These are phyloP conservation scores for Conoideocrella luteorostrata DNA, from an alignment of 2,329 filamentous ascomycete species.

Conservation along the genomic window DNA sequence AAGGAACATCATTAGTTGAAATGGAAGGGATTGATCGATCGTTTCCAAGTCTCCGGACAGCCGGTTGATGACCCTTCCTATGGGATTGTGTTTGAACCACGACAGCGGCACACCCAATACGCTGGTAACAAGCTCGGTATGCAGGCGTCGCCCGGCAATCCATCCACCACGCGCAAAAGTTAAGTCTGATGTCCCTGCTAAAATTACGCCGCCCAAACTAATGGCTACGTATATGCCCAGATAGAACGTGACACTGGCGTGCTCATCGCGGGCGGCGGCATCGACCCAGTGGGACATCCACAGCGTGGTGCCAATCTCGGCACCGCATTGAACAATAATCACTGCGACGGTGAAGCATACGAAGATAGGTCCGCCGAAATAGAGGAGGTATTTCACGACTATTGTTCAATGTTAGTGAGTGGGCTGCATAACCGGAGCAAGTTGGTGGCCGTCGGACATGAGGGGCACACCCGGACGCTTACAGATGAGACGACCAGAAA, in stretches of 20 bases:
- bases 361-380: constrained; percentile 1
- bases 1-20: constrained; percentile 29
- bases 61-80: constrained; percentile 37
- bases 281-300: constrained; percentile 6
- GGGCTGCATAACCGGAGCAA: background rate
- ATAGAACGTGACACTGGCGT: constrained; percentile 33
- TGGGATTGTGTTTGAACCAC: constrained; percentile 41
- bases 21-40: constrained; percentile 34
- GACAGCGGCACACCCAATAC: constrained; percentile 39
- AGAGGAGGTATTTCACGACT: constrained; percentile 3
- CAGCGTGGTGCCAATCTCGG: background rate
- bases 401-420: background rate
- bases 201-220: constrained; percentile 28
- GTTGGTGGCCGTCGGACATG: no score
- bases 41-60: constrained; percentile 42
- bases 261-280: constrained; percentile 17
- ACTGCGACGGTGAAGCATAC: background rate
- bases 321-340: background rate
- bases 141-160: constrained; percentile 38
- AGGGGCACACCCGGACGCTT: no score
- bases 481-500: no score
- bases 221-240: constrained; percentile 37
- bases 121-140: constrained; percentile 34
- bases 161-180: constrained; percentile 40
- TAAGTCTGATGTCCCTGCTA: constrained; percentile 28